phyloP scores from a whole-genome alignment of 192 early-diverging fungal species.

The Coemansia umbellata region DNA sequence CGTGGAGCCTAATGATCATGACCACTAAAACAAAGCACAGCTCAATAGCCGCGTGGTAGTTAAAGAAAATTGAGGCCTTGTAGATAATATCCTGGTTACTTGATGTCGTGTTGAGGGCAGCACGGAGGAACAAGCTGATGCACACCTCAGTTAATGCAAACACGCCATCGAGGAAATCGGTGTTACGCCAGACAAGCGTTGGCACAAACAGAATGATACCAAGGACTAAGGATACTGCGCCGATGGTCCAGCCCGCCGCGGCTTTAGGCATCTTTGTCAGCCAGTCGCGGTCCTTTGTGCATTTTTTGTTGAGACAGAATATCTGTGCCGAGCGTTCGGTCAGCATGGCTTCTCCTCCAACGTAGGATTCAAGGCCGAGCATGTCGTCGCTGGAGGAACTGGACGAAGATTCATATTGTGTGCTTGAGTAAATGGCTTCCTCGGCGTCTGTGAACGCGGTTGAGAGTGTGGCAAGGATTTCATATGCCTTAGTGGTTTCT shows the following conservation, averaged over 20 bases:
- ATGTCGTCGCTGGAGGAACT: too few relatives aligned
- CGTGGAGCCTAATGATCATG: slow-evolving; percentile 1
- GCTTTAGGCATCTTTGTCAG: slow-evolving; percentile 14
- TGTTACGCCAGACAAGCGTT: slow-evolving; percentile 3
- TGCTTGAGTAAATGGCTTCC: too few relatives aligned
- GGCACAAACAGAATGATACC: slow-evolving; percentile 1
- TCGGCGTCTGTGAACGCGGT: slow-evolving; percentile 3
- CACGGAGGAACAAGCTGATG: slow-evolving; percentile 15
- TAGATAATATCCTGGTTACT: slow-evolving; percentile 4
- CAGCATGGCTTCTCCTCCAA: neutral
- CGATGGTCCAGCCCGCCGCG: slow-evolving; percentile 12
- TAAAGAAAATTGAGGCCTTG: slow-evolving; percentile 24
- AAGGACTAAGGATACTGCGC: slow-evolving; percentile 1
- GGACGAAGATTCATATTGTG: too few relatives aligned
- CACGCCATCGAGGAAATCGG: slow-evolving; percentile 18
- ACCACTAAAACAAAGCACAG: slow-evolving; percentile 5
- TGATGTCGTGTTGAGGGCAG: slow-evolving; percentile 1
- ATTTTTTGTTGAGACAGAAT: slow-evolving; percentile 3
- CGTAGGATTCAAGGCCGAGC: neutral
- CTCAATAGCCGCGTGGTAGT: slow-evolving; percentile 24
- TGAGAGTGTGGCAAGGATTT: neutral
- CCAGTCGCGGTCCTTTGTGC: slow-evolving; percentile 15
- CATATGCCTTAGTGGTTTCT: neutral
- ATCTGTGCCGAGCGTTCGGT: neutral
- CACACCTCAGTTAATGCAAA: slow-evolving; percentile 18